A percentile compares a stretch with the other conserved stretches of the same genome.
phyloP scores from a whole-genome alignment of 1,139 yeast genomes.

The Nakaseomyces nivariensis region DNA sequence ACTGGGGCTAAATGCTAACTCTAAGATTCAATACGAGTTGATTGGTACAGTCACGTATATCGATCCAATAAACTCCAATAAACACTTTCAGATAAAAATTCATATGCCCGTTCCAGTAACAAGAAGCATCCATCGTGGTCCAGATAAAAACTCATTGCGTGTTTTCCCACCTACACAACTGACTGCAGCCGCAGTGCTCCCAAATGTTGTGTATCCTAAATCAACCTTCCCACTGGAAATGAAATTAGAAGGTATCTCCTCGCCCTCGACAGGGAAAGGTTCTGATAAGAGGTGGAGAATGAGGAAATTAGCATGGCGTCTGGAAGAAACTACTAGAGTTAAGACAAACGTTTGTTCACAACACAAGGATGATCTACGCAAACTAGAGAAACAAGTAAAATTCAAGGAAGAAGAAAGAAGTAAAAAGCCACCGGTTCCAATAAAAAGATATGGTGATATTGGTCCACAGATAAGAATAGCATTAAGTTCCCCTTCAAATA shows the following conservation, averaged over 20 bases:
- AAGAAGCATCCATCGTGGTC: conserved; percentile 70
- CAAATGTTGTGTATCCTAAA: conserved; percentile 82
- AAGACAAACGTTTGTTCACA: conserved; percentile 46
- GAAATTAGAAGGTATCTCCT: conserved; percentile 66
- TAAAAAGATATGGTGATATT: conserved; percentile 32
- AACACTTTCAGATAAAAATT: conserved; percentile 33
- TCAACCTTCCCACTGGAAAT: conserved; percentile 77
- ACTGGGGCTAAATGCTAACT: conserved; percentile 45
- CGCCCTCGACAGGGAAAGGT: conserved; percentile 10
- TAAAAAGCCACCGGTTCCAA: conserved; percentile 21
- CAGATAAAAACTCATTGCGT: conserved; percentile 77
- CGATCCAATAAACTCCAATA: conserved; percentile 19
- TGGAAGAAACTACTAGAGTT: conserved; percentile 72
- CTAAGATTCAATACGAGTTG: conserved; percentile 62
- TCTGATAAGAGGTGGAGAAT: conserved; percentile 77
- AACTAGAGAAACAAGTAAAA: conserved; percentile 38
- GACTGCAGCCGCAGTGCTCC: conserved; percentile 75
- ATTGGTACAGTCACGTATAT: conserved; percentile 51
- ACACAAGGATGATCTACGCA: conserved; percentile 42
- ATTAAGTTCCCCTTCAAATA: conserved; percentile 20
- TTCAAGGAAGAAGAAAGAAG: conserved; percentile 24
- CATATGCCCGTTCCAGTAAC: conserved; percentile 65
- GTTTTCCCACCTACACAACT: conserved; percentile 94
- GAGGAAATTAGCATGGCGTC: conserved; percentile 80
- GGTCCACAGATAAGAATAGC: conserved; percentile 32